Evolutionary conservation across 2,329 filamentous ascomycete species (phyloP), one percentile per base, ranked within the genome.

Genomic region (Chlorencoelia australis): DNA sequence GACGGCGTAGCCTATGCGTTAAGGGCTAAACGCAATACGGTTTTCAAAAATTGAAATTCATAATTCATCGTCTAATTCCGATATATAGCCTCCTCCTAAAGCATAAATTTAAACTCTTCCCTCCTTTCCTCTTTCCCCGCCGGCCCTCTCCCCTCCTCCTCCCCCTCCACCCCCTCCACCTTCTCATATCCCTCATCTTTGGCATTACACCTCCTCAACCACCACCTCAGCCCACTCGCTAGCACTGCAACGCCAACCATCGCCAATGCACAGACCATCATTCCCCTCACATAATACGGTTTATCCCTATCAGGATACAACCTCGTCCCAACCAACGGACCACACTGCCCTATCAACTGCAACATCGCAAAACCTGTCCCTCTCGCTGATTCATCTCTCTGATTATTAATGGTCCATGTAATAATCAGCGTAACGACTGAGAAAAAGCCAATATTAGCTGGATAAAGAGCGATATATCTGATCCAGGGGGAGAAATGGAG

Each of bases 391-490:
- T 79, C 74, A 9, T 67, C 75, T 35, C 71, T 63, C 54, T 91
- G 83, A 58, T 94, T 94, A 55, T 94, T 93, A 53, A 94, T 73
- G 22, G 74, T 84, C 87, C 87, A 94, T 2, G 84, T 81, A 39
- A 94, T 82, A 47, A 88, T 80, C 20, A 94, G 69, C 0, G 85
- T 86, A 39, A 94, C 82, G 14, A 85, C 81, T 41, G 73, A 78
- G 65, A 94, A 89, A 60, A 94, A 91, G 4, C 87, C 87, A 1
- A 76, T 65, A 2, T 79, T 73, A 2, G 87, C 85, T 0, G 84
- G 85, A 55, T 81, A 94, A 6, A 94, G 69, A 38, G 78, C 82
- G 5, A 79, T 50, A 52, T 94, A 94, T 13, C 85, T 70, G 24
- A 72, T 43, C 29, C 58, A 68, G 7, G 68, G 66, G 7, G 72